phyloP scores from a whole-genome alignment of 768 basidiomycete species.

The Tephrocybe sp. region DNA sequence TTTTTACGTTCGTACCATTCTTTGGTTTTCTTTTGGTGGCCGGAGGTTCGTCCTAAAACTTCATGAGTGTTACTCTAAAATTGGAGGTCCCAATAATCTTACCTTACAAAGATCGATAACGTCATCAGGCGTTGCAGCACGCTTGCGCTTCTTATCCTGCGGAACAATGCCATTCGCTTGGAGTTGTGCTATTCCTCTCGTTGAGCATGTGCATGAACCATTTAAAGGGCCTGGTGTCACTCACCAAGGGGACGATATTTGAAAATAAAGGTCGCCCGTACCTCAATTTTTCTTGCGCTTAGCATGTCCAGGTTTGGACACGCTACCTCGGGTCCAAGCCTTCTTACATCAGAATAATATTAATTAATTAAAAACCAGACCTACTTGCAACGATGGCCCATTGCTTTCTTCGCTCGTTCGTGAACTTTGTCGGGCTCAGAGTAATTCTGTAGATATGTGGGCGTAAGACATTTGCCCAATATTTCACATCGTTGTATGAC shows the following conservation, averaged over 20 bases:
- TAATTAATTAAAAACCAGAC: background rate
- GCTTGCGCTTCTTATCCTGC: background rate
- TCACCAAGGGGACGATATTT: conserved; percentile 19
- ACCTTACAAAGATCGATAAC: conserved; percentile 1
- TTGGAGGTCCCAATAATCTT: background rate
- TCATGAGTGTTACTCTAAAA: background rate
- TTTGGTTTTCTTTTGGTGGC: background rate
- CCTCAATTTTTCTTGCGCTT: background rate
- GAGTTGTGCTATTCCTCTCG: conserved; percentile 6
- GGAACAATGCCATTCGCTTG: conserved; percentile 16
- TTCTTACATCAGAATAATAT: background rate
- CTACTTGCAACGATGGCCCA: conserved; percentile 13
- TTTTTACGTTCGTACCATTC: background rate
- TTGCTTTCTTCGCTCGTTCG: conserved; percentile 17
- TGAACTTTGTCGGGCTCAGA: conserved; percentile 12
- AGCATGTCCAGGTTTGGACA: background rate
- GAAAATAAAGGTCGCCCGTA: conserved; percentile 10
- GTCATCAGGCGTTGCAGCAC: background rate
- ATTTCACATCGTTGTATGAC: conserved; percentile 2
- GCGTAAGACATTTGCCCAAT: background rate
- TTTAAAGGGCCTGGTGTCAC: background rate
- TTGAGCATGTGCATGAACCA: background rate
- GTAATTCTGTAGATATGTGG: background rate
- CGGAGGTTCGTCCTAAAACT: background rate
- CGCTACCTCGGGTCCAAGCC: conserved; percentile 7